Conservation (phyloP, 2,329 filamentous ascomycete genomes). For the Drechslerella dactyloides region DNA sequence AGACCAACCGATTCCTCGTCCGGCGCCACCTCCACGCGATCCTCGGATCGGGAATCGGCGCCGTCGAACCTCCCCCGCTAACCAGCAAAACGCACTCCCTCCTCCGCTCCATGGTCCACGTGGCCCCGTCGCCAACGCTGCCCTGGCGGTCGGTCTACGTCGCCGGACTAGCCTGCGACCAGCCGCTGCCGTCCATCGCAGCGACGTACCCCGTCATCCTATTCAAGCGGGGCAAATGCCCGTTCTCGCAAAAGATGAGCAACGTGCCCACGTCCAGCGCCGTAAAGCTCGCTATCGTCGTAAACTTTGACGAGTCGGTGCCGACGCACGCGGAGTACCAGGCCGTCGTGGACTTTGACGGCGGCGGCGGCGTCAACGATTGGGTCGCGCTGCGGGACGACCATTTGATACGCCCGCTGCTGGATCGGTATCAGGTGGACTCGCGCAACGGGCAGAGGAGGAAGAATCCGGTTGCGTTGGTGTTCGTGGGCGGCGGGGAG, state of each 20-base stretch:
- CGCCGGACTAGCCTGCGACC: conserved; percentile 33
- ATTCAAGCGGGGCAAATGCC: conserved; percentile 43
- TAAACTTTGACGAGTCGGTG: conserved; percentile 32
- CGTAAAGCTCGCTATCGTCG: conserved; percentile 45
- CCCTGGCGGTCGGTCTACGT: conserved; percentile 38
- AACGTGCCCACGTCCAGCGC: conserved; percentile 40
- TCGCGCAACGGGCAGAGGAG: conserved; percentile 44
- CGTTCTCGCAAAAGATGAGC: conserved; percentile 44
- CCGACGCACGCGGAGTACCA: conserved; percentile 19
- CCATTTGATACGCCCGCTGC: conserved; percentile 34
- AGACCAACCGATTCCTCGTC: conserved; percentile 13
- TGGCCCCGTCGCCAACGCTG: conserved; percentile 29
- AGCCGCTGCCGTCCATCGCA: conserved; percentile 36
- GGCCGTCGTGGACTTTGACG: conserved; percentile 28
- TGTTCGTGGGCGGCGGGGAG: conserved; percentile 43
- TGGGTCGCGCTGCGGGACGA: conserved; percentile 40
- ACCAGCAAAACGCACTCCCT: conserved; percentile 22
- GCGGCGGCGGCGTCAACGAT: conserved; percentile 42
- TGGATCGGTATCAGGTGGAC: conserved; percentile 47
- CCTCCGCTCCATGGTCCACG: conserved; percentile 30
- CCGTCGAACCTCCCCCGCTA: conserved; percentile 21
- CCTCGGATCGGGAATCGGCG: conserved; percentile 37
- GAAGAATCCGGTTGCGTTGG: conserved; percentile 34
- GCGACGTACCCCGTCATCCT: conserved; percentile 41
- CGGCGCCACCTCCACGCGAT: conserved; percentile 46